Evolutionary conservation across 768 basidiomycete genomes (phyloP).

Genomic region (Lactarius evosmus): DNA sequence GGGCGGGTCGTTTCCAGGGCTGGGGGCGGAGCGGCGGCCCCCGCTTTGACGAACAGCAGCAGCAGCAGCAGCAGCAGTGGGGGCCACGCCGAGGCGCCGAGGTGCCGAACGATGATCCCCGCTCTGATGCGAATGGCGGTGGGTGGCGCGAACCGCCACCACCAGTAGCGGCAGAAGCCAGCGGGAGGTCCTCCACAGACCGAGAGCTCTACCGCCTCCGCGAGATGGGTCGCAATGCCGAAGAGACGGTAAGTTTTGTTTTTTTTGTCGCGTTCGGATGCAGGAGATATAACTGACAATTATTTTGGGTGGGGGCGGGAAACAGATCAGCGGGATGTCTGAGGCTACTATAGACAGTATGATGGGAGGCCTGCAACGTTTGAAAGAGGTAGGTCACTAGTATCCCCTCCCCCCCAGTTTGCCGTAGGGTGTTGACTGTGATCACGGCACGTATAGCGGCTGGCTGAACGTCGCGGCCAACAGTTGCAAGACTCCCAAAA

Average conservation of each 20-base stretch:
- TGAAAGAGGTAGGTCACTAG: slow-evolving; percentile 52
- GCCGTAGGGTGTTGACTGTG: neutral
- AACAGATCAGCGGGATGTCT: slow-evolving; percentile 60
- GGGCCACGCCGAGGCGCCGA: neutral
- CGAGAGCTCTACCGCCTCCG: slow-evolving; percentile 22
- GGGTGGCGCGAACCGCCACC: too few species aligned
- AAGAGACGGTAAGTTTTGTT: slow-evolving; percentile 36
- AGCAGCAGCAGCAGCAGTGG: neutral
- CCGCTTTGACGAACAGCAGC: neutral
- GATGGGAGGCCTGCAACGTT: slow-evolving; percentile 50
- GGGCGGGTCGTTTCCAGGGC: neutral
- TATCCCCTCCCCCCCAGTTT: neutral
- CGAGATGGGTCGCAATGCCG: slow-evolving; percentile 31
- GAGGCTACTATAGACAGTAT: slow-evolving; percentile 66
- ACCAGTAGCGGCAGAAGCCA: neutral
- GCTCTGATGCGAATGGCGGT: neutral
- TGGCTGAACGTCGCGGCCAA: slow-evolving; percentile 32
- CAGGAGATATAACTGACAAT: neutral
- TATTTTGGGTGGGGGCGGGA: neutral
- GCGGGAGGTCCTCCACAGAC: neutral
- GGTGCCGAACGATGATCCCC: too few species aligned
- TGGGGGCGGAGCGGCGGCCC: neutral
- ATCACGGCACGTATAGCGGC: slow-evolving; percentile 33
- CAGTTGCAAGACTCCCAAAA: slow-evolving; percentile 42
- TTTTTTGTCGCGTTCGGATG: neutral